These are phyloP conservation scores for Suhomyces guaymorum DNA, from an alignment of 1,139 yeast species.

Conservation along the genomic window DNA sequence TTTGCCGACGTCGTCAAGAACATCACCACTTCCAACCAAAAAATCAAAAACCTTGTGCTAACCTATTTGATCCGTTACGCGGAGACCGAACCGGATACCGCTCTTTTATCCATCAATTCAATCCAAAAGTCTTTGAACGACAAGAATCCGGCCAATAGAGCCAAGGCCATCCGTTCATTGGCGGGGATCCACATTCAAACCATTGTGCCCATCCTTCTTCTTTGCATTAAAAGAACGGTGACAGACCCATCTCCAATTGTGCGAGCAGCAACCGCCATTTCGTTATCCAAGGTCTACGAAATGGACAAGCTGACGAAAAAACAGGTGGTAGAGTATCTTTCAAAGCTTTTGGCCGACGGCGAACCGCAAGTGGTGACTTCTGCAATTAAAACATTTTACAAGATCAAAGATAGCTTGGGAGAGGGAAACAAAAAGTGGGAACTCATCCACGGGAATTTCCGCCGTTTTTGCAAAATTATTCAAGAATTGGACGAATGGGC, in stretches of 20 bases:
- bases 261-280: constrained; percentile 76
- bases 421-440: constrained; percentile 51
- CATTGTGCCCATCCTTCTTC: constrained; percentile 72
- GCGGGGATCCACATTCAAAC: constrained; percentile 80
- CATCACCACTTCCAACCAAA: constrained; percentile 69
- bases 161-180: constrained; percentile 75
- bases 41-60: constrained; percentile 76
- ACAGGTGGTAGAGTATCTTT: constrained; percentile 52
- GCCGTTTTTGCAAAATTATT: constrained; percentile 59
- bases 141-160: constrained; percentile 64
- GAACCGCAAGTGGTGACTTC: constrained; percentile 69
- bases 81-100: constrained; percentile 82
- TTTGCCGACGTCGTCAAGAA: constrained; percentile 91
- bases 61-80: constrained; percentile 77
- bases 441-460: constrained; percentile 69
- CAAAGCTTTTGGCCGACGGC: constrained; percentile 60
- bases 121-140: constrained; percentile 82
- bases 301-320: constrained; percentile 31
- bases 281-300: constrained; percentile 64
- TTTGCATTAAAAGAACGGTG: constrained; percentile 69
- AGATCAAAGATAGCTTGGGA: constrained; percentile 32
- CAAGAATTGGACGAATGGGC: constrained; percentile 73
- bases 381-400: constrained; percentile 59
- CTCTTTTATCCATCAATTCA: constrained; percentile 85
- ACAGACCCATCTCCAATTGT: constrained; percentile 78